A percentile compares a stretch with the other conserved stretches of the same genome.
Evolutionary conservation across 148 eudicot genomes (phyloP).

Genomic region (Fagopyrum tataricum): DNA sequence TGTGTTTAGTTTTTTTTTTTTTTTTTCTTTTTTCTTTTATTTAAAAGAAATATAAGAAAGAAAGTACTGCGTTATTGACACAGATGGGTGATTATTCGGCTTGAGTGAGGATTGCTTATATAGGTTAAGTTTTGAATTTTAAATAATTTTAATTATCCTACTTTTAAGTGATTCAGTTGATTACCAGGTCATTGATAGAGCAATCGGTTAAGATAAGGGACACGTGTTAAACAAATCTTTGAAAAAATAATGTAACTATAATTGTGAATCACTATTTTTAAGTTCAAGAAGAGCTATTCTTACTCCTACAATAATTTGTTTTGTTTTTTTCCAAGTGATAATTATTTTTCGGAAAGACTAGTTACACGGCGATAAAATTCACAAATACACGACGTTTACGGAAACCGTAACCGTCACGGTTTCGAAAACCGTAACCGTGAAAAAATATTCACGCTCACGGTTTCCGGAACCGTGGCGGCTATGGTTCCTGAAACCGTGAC

Average conservation of each 20-base stretch:
- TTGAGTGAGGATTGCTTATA: neutral
- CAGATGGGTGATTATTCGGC: neutral
- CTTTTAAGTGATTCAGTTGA: neutral
- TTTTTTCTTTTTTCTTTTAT: neutral
- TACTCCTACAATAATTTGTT: neutral
- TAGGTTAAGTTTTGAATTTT: neutral
- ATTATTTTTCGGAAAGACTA: too few species aligned
- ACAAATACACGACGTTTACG: too few species aligned
- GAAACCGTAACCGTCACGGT: too few species aligned
- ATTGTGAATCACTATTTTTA: neutral
- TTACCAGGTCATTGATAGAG: conserved; percentile 5
- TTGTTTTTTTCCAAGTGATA: neutral
- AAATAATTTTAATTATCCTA: neutral
- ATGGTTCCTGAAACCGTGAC: too few species aligned
- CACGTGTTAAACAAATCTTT: neutral
- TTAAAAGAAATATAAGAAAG: neutral
- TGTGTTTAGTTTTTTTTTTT: neutral
- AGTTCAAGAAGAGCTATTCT: neutral
- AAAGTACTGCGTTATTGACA: neutral
- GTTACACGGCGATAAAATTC: too few species aligned
- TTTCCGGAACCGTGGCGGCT: too few species aligned
- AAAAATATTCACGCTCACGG: too few species aligned
- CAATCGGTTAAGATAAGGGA: neutral
- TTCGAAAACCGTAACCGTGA: too few species aligned
- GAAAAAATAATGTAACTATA: neutral